Conservation (phyloP, 208 protist genomes). For the Trypanosoma vivax region DNA sequence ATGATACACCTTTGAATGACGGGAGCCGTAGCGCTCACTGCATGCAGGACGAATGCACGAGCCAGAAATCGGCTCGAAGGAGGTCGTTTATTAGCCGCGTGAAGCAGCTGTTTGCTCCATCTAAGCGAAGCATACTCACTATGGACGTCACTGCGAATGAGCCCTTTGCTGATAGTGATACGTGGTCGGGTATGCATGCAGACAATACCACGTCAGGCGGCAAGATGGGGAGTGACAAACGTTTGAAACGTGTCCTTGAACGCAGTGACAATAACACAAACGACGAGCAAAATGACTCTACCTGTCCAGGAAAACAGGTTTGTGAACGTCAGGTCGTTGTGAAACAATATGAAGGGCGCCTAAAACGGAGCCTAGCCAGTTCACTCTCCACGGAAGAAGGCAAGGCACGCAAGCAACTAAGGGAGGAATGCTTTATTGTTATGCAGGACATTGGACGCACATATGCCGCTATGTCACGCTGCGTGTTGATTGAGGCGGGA, state of each 20-base stretch:
- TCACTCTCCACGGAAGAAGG: constrained; percentile 11
- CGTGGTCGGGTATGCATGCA: neutral
- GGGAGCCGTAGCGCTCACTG: no score
- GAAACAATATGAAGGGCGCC: neutral
- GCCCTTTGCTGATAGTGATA: neutral
- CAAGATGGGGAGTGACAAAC: neutral
- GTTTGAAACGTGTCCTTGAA: no score
- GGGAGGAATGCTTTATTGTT: constrained; percentile 13
- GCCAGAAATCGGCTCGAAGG: neutral
- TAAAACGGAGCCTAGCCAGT: constrained; percentile 7
- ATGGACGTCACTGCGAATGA: neutral
- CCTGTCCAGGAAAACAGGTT: neutral
- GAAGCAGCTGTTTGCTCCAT: neutral
- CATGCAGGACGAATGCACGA: constrained; percentile 2
- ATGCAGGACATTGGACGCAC: constrained; percentile 15
- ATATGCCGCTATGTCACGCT: constrained; percentile 10
- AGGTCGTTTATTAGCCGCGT: neutral
- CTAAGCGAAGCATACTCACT: neutral
- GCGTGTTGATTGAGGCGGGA: neutral
- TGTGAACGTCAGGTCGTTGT: neutral
- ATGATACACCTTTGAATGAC: no score
- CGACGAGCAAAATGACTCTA: no score
- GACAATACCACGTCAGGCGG: neutral
- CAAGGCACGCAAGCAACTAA: constrained; percentile 6
- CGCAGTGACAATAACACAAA: no score